Evolutionary conservation across 164 flowering plant genomes (phyloP), one percentile per base, ranked within the genome.

Genomic region (Kalanchoe fedtschenkoi): DNA sequence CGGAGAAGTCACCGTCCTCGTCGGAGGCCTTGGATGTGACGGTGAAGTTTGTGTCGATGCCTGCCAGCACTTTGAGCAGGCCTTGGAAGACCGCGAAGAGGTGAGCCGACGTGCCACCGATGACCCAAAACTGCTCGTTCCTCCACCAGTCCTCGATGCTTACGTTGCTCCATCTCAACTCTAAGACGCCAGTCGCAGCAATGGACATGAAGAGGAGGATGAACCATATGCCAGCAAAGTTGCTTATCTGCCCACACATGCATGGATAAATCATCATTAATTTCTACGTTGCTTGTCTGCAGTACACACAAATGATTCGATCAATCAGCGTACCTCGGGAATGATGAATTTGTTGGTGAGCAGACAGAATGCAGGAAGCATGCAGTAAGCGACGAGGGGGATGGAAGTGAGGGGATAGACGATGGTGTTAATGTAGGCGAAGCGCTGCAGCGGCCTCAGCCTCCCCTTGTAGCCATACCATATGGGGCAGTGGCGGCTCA

Each of bases 111-210:
- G 91, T 85, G 19, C 96, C 97, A 57, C 97, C 97, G 63, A 91
- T 91, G 77, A 91, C 96, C 97, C 97, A 91, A 69, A 91, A 91
- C 70, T 88, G 97, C 63, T 91, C 97, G 35, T 91, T 91, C 72
- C 97, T 88, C 97, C 97, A 91, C 97, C 91, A 88, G 69, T 91
- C 95, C 34, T 88, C 97, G 28, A 91, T 84, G 43, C 87, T 78
- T 3, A 91, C 96, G 1, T 88, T 88, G 74, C 97, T 82, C 97
- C 97, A 91, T 61, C 91, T 74, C 6, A 91, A 79, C 74, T 91
- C 97, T 26, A 91, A 77, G 34, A 91, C 80, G 30, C 87, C 97
- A 35, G 97, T 91, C 2, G 83, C 79, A 66, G 77, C 71, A 63
- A 91, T 91, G 72, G 97, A 91, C 11, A 82, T 62, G 46, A 91